Conservation (phyloP, 306 rosid genomes). For the Leucaena leucocephala region DNA sequence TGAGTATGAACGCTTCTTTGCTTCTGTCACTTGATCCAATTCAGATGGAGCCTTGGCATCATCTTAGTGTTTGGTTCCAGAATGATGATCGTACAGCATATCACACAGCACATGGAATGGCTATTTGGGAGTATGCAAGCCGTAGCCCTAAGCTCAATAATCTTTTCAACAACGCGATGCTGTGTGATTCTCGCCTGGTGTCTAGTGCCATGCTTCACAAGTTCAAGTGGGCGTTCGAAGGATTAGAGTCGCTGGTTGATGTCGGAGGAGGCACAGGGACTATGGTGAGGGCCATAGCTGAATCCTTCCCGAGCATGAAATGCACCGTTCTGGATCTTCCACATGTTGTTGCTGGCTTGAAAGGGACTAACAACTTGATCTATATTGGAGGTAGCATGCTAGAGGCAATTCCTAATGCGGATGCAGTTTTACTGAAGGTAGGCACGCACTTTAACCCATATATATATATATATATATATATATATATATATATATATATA, state of each 20-base stretch:
- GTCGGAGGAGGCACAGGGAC: neutral
- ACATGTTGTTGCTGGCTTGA: constrained; percentile 1
- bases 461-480: no score
- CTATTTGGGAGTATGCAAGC: neutral
- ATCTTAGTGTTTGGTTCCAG: neutral
- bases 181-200: constrained; percentile 2
- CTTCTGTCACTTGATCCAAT: constrained; percentile 11
- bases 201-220: neutral
- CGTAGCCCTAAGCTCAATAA: neutral
- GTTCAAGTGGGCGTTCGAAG: neutral
- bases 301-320: neutral
- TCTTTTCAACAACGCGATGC: neutral
- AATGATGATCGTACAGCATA: neutral
- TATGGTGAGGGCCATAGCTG: neutral
- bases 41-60: constrained; percentile 12
- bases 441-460: no score
- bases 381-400: neutral
- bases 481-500: no score
- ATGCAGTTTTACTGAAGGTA: constrained; percentile 1
- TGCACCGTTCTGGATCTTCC: neutral
- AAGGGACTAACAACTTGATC: neutral
- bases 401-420: neutral
- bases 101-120: constrained; percentile 9
- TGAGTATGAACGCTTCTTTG: neutral
- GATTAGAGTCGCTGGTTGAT: constrained; percentile 5